Percentiles rank a stretch among this genome's conserved stretches.
phyloP scores from a whole-genome alignment of 768 basidiomycete species.

The Lactifluus subvellereus region DNA sequence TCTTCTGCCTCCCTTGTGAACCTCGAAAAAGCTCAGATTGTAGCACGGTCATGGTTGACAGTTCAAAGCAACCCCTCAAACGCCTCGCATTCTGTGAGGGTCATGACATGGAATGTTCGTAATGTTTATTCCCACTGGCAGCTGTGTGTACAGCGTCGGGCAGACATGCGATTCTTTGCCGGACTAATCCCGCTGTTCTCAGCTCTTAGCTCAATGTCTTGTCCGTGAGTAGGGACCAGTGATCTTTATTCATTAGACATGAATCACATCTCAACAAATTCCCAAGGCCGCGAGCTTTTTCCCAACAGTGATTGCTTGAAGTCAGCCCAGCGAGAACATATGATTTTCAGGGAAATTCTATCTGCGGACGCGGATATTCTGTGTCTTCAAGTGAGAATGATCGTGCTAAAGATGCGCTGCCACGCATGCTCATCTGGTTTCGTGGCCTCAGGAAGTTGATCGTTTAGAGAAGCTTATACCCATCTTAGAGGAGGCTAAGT shows the following conservation, averaged over 20 bases:
- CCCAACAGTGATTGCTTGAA: conserved; percentile 84
- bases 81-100: conserved; percentile 34
- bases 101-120: conserved; percentile 85
- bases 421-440: not conserved
- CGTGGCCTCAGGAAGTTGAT: conserved; percentile 76
- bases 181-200: conserved; percentile 13
- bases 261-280: not conserved
- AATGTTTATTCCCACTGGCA: conserved; percentile 8
- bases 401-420: not conserved
- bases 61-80: conserved; percentile 18
- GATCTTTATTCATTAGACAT: not conserved
- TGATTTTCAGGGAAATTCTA: conserved; percentile 73
- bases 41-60: conserved; percentile 37
- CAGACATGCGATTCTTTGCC: not conserved
- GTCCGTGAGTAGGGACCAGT: conserved; percentile 52
- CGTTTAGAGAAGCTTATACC: conserved; percentile 68
- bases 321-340: conserved; percentile 61
- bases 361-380: conserved; percentile 71
- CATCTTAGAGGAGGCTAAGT: conserved; percentile 56
- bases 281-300: conserved; percentile 69
- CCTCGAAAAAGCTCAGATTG: conserved; percentile 27
- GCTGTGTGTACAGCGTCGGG: not conserved
- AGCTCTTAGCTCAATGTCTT: conserved; percentile 75
- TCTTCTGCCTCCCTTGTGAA: conserved; percentile 21
- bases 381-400: conserved; percentile 68